Evolutionary conservation across 345 rosid species (phyloP).

Genomic region (Lumnitzera racemosa): DNA sequence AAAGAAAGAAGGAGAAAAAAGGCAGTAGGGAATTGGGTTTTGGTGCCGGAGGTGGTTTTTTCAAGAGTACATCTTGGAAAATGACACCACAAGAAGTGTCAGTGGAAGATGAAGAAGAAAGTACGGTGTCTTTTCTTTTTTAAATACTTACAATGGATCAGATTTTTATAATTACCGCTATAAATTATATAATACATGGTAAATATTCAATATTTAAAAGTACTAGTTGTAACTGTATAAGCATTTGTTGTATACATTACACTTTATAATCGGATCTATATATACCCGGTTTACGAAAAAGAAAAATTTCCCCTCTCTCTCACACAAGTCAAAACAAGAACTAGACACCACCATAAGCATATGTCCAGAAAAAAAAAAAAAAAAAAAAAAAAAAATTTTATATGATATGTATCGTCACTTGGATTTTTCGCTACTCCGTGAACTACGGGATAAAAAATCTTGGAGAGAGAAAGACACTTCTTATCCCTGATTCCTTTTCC

Average conservation of each 20-base stretch:
- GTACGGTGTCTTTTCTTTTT: no score
- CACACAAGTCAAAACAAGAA: constrained; percentile 48
- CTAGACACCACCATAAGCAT: background rate
- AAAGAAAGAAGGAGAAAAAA: constrained; percentile 17
- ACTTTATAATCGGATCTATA: no score
- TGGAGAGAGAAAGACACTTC: constrained; percentile 32
- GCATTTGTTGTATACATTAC: no score
- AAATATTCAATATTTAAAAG: no score
- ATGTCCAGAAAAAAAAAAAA: background rate
- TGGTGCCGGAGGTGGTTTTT: constrained; percentile 24
- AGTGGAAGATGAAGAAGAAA: constrained; percentile 14
- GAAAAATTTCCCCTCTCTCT: constrained; percentile 10
- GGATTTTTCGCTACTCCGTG: constrained; percentile 47
- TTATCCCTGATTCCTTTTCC: constrained; percentile 28
- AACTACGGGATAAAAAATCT: constrained; percentile 46
- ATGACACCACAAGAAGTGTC: constrained; percentile 34
- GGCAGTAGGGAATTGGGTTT: constrained; percentile 19
- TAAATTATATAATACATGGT: no score
- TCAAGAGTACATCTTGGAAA: constrained; percentile 72
- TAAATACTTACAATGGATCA: no score
- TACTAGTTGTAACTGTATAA: no score
- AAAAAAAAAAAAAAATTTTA: background rate
- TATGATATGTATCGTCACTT: constrained; percentile 8
- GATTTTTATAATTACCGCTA: no score
- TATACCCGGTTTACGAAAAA: background rate